Evolutionary conservation across 1,139 yeast species (phyloP), one percentile per base, ranked within the genome.

Genomic region (Hyphopichia pseudoburtonii): DNA sequence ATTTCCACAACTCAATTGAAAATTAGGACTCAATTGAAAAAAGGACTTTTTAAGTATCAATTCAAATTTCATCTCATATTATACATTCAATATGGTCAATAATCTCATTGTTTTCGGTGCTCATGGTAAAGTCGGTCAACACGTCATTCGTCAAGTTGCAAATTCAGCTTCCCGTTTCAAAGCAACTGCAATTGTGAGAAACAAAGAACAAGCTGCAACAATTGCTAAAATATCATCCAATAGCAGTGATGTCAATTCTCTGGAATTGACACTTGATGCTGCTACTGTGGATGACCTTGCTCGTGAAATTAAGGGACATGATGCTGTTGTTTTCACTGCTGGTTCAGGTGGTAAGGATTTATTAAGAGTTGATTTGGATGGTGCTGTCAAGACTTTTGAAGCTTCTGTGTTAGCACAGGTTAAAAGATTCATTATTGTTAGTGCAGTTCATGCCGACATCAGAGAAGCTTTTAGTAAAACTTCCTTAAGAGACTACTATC

Each of bases 261-360:
- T 63, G 11, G 57, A 61, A 22, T 60, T 80, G 26, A 69, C 67
- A 29, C 50, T 73, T 21, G 61, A 66, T 12, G 59, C 56, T 10
- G 57, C 67, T 3, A 47, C 60, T 1, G 61, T 62, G 2, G 45
- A 46, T 1, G 63, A 71, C 2, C 51, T 81, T 17, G 55, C 69
- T 0, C 42, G 53, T 1, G 59, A 60, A 0, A 54, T 81, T 24
- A 53, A 56, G 29, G 82, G 80, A 3, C 70, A 64, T 32, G 80
- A 78, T 49, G 80, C 79, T 5, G 78, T 81, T 5, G 77, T 82
- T 1, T 77, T 80, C 59, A 64, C 76, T 32, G 86, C 83, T 1
- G 87, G 87, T 5, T 78, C 85, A 2, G 82, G 77, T 5, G 86
- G 86, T 2, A 71, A 70, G 39, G 59, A 69, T 35, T 68, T 81